Conservation (phyloP, 2,329 filamentous ascomycete species). For the Ophiostoma tasmaniense region DNA sequence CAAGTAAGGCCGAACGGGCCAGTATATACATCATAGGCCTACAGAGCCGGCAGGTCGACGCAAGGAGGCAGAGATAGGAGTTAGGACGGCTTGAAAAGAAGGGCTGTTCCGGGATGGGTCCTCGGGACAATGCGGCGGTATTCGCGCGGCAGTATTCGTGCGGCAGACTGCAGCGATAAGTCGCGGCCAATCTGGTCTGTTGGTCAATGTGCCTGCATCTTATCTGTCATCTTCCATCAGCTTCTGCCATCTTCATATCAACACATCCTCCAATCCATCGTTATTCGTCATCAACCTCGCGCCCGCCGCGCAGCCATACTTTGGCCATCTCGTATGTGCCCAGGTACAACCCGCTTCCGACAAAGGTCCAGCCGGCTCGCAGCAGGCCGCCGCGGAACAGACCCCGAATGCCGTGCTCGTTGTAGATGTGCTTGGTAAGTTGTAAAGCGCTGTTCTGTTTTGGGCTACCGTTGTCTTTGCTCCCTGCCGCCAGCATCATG, state of each 20-base stretch:
- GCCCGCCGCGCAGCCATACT: slow-evolving; percentile 46
- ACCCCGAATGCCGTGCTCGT: slow-evolving; percentile 59
- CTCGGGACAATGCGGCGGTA: neutral
- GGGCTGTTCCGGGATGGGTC: neutral
- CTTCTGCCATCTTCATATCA: too few relatives aligned
- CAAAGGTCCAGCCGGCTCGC: slow-evolving; percentile 68
- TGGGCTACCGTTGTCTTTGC: slow-evolving; percentile 13
- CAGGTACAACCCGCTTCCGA: slow-evolving; percentile 77
- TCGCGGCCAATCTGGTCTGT: neutral
- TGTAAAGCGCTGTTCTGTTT: slow-evolving; percentile 37
- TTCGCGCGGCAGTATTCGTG: neutral
- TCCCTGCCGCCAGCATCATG: slow-evolving; percentile 65
- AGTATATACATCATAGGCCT: neutral
- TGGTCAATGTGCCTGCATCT: neutral
- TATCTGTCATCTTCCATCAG: too few relatives aligned
- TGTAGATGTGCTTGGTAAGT: slow-evolving; percentile 57
- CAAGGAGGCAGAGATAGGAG: neutral
- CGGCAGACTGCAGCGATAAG: neutral
- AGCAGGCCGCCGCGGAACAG: slow-evolving; percentile 70
- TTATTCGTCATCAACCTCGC: slow-evolving; percentile 27
- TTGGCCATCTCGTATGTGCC: slow-evolving; percentile 79
- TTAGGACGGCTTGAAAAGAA: neutral
- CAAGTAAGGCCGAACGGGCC: neutral
- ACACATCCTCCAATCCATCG: too few relatives aligned
- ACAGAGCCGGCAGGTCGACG: neutral